These are phyloP conservation scores for Trichosporon sp. DNA, from an alignment of 1,284 basidiomycete species.

Conservation along the genomic window DNA sequence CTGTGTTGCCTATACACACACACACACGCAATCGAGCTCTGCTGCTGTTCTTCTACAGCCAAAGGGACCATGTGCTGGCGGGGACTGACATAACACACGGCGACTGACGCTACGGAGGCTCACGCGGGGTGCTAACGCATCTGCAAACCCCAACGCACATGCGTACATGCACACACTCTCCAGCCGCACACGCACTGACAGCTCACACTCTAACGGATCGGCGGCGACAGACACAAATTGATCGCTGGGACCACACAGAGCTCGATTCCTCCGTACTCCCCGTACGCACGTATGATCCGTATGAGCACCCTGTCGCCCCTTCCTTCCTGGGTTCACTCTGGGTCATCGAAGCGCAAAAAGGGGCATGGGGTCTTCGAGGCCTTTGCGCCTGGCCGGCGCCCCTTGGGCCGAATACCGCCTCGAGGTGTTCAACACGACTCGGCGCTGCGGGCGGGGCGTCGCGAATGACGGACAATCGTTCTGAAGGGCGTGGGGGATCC, in stretches of 20 bases:
- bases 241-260: slow-evolving; percentile 9
- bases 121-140: not conserved
- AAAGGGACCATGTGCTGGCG: too few species aligned
- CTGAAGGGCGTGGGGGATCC: not conserved
- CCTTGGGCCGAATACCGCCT: not conserved
- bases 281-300: too few species aligned
- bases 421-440: not conserved
- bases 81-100: too few species aligned
- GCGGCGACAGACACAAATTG: not conserved
- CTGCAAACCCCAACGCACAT: not conserved
- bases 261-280: not conserved
- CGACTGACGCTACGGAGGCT: not conserved
- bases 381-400: not conserved
- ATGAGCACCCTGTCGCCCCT: not conserved
- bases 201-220: slow-evolving; percentile 9
- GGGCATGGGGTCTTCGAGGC: not conserved
- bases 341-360: not conserved
- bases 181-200: not conserved
- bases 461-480: not conserved
- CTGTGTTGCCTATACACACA: too few species aligned
- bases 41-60: too few species aligned
- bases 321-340: not conserved
- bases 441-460: not conserved
- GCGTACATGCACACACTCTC: not conserved
- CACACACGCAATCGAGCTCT: not conserved